These are phyloP conservation scores for Aspergillus coremiiformis DNA, from an alignment of 495 filamentous ascomycete genomes.

Conservation along the genomic window DNA sequence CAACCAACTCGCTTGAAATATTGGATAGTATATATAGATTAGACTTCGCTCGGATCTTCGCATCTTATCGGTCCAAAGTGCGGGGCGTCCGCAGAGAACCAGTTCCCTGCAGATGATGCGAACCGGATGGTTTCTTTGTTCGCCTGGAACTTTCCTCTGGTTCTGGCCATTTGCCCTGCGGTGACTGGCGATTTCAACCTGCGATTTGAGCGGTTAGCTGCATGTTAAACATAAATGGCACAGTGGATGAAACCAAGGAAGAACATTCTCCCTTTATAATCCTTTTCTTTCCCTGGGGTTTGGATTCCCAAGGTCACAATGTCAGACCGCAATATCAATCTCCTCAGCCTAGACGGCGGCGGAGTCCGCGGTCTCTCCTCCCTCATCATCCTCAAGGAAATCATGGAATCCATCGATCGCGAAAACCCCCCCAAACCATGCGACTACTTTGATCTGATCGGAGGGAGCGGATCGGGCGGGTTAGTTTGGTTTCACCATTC, in stretches of 20 bases:
- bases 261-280: background rate
- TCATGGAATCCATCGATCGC: conserved; percentile 39
- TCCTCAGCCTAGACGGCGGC: conserved; percentile 47
- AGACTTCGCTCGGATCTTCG: background rate
- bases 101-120: background rate
- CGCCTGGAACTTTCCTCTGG: too few species aligned
- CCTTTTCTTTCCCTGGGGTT: background rate
- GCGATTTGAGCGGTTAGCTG: background rate
- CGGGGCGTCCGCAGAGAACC: background rate
- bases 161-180: too few species aligned
- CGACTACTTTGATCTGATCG: conserved; percentile 41
- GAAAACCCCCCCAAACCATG: conserved; percentile 41
- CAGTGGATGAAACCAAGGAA: too few species aligned
- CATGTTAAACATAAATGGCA: background rate
- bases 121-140: background rate
- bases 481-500: conserved; percentile 12
- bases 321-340: conserved; percentile 21
- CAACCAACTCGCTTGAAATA: background rate
- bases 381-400: conserved; percentile 41
- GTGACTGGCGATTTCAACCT: too few species aligned
- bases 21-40: too few species aligned
- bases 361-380: conserved; percentile 48
- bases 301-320: conserved; percentile 1
- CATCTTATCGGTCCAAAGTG: background rate
- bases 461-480: conserved; percentile 37